These are phyloP conservation scores for Grammothele lineata DNA, from an alignment of 768 basidiomycete genomes.

Conservation along the genomic window DNA sequence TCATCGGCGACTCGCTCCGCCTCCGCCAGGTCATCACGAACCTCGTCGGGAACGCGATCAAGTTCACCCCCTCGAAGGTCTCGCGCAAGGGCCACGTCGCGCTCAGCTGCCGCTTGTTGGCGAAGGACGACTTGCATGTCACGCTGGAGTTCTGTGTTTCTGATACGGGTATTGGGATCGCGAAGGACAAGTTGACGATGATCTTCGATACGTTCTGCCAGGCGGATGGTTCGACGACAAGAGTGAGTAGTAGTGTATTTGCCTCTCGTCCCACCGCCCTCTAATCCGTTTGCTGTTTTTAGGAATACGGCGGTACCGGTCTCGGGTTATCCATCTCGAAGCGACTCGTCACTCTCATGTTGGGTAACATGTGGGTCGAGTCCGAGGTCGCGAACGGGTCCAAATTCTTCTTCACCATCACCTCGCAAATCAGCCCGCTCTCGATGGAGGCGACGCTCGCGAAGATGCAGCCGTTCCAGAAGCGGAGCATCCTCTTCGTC, in stretches of 20 bases:
- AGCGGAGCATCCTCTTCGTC: constrained; percentile 87
- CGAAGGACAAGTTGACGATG: constrained; percentile 94
- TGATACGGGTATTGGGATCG: constrained; percentile 98
- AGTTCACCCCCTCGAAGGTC: constrained; percentile 86
- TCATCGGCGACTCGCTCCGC: constrained; percentile 94
- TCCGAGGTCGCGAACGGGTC: constrained; percentile 89
- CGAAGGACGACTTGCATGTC: constrained; percentile 76
- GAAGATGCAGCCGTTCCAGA: constrained; percentile 85
- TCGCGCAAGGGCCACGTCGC: constrained; percentile 85
- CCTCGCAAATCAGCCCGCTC: constrained; percentile 74
- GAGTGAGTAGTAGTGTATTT: constrained; percentile 45
- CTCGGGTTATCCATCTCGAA: constrained; percentile 97
- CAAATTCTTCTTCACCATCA: constrained; percentile 96
- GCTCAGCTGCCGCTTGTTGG: constrained; percentile 76
- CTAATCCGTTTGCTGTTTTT: constrained; percentile 2
- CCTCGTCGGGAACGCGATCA: constrained; percentile 93
- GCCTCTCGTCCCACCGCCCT: neutral
- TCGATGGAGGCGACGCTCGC: constrained; percentile 66
- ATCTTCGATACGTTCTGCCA: constrained; percentile 99
- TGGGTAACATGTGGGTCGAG: constrained; percentile 99
- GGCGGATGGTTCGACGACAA: constrained; percentile 95
- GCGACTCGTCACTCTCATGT: constrained; percentile 94
- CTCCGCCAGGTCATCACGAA: constrained; percentile 95
- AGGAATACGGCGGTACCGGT: constrained; percentile 98
- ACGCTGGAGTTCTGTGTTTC: constrained; percentile 96